Evolutionary conservation across 306 rosid species (phyloP).

Genomic region (Lithocarpus polystachyus): DNA sequence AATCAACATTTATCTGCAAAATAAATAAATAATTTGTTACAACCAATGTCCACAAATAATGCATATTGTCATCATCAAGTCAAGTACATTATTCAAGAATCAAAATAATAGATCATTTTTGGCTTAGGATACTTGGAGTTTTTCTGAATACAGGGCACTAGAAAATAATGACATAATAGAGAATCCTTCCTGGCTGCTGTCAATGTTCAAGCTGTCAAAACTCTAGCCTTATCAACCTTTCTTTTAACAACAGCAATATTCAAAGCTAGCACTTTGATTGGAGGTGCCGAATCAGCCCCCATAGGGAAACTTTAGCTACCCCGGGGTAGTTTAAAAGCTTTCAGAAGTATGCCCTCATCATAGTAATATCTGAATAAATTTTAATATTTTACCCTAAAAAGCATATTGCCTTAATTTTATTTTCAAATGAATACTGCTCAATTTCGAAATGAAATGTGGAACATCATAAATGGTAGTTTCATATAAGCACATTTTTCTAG

Average conservation of each 20-base stretch:
- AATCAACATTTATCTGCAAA: slow-evolving; percentile 71
- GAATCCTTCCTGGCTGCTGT: not conserved
- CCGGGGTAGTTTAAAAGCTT: not conserved
- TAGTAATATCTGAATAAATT: not conserved
- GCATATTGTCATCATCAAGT: not conserved
- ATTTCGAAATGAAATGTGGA: not conserved
- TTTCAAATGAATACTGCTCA: not conserved
- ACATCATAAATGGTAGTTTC: not conserved
- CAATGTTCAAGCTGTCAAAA: not conserved
- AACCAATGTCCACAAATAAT: not conserved
- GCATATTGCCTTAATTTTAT: too few relatives aligned
- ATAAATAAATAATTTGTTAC: not conserved
- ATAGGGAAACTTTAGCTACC: not conserved
- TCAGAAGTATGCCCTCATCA: not conserved
- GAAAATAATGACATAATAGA: not conserved
- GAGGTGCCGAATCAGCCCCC: not conserved
- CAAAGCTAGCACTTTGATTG: not conserved
- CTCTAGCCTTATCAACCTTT: not conserved
- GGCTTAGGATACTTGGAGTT: not conserved
- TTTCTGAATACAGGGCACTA: not conserved
- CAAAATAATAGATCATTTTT: not conserved
- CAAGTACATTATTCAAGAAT: not conserved
- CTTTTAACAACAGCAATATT: not conserved
- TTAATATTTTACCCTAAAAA: not conserved
- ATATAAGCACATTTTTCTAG: slow-evolving; percentile 1